These are phyloP conservation scores for Dichotomocladium elegans DNA, from an alignment of 371 early-diverging fungal species.

Conservation along the genomic window DNA sequence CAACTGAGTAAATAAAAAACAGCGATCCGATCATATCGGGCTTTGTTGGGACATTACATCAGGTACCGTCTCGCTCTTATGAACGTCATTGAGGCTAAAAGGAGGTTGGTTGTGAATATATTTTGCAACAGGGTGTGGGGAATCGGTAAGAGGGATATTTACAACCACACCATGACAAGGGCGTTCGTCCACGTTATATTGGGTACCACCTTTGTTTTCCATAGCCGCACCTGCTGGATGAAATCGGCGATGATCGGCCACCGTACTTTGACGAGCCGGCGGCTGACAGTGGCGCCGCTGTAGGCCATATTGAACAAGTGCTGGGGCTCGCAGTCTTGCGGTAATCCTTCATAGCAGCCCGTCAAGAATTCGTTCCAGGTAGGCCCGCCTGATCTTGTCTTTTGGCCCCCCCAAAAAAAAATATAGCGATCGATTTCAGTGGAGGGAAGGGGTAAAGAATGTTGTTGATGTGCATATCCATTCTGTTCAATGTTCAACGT, in stretches of 20 bases:
- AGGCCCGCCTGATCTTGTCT: background rate
- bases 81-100: slow-evolving; percentile 3
- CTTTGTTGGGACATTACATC: no score
- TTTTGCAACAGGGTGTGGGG: no score
- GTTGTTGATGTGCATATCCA: no score
- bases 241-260: background rate
- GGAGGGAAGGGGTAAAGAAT: no score
- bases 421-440: background rate
- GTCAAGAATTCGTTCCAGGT: slow-evolving; percentile 4
- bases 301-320: slow-evolving; percentile 2
- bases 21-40: no score
- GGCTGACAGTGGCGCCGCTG: slow-evolving; percentile 3
- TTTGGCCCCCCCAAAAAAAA: no score
- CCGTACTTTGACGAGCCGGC: background rate
- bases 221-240: background rate
- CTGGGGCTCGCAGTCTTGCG: background rate
- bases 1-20: no score
- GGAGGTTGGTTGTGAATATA: background rate
- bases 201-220: background rate
- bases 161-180: background rate
- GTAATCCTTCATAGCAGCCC: background rate
- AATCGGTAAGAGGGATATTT: background rate
- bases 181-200: background rate
- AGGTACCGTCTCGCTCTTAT: no score
- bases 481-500: background rate